These are phyloP conservation scores for Penicillium sp. DNA, from an alignment of 2,329 filamentous ascomycete genomes.

Conservation along the genomic window DNA sequence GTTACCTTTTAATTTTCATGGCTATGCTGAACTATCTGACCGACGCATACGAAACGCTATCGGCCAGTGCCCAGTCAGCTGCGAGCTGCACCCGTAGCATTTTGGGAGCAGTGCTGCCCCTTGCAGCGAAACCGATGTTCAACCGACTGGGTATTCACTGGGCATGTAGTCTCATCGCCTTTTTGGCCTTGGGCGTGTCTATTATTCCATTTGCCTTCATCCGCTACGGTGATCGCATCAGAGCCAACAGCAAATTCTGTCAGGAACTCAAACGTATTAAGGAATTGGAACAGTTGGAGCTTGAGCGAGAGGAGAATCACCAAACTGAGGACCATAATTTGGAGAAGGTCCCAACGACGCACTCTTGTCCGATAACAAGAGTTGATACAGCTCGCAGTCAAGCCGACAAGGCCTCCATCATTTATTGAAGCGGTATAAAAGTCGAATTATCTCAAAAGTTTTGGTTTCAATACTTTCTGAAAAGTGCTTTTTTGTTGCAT, in stretches of 20 bases:
- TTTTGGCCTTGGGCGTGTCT: constrained; percentile 39
- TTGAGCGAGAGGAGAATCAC: constrained; percentile 17
- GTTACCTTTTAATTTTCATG: constrained; percentile 64
- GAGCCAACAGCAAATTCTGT: constrained; percentile 45
- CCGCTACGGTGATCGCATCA: constrained; percentile 39
- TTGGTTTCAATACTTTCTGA: constrained; percentile 1
- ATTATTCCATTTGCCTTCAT: constrained; percentile 47
- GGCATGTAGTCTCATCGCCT: constrained; percentile 45
- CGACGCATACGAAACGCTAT: constrained; percentile 68
- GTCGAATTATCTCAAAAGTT: not conserved
- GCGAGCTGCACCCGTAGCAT: constrained; percentile 54
- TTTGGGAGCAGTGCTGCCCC: constrained; percentile 59
- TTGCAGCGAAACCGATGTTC: constrained; percentile 50
- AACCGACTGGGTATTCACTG: constrained; percentile 42
- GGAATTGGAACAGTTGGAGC: constrained; percentile 29
- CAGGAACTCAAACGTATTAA: constrained; percentile 40
- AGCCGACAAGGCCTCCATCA: constrained; percentile 22
- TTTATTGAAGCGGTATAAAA: constrained; percentile 2
- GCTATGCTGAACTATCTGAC: constrained; percentile 65
- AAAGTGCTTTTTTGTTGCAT: constrained; percentile 6
- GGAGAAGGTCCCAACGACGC: constrained; percentile 14
- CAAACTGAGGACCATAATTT: constrained; percentile 5
- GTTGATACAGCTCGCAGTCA: constrained; percentile 23
- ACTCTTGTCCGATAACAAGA: constrained; percentile 10
- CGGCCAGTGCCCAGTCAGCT: constrained; percentile 58